Conservation (phyloP, 164 flowering plant species). For the Paratinospora sagittata region DNA sequence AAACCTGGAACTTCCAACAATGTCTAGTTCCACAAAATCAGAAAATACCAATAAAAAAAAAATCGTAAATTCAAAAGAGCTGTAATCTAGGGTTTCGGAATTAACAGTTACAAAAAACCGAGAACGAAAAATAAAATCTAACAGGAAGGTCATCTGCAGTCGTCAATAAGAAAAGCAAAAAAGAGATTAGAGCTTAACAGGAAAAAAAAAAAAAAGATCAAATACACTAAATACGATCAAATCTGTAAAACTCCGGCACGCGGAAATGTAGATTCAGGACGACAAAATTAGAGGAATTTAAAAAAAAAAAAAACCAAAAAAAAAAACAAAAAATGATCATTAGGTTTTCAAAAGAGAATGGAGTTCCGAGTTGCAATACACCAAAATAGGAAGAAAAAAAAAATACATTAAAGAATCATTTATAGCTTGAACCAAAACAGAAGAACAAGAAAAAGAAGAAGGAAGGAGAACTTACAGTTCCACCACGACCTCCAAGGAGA, state of each 20-base stretch:
- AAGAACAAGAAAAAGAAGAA: constrained; percentile 7
- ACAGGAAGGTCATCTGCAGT: not conserved
- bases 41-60: not conserved
- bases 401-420: not conserved
- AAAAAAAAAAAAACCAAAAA: not conserved
- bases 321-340: not conserved
- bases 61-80: not conserved
- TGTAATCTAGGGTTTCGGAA: not conserved
- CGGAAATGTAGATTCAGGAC: not conserved
- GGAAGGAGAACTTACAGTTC: constrained; percentile 57
- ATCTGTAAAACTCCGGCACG: too few relatives aligned
- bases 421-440: not conserved
- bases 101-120: not conserved
- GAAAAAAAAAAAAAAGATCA: too few relatives aligned
- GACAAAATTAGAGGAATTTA: not conserved
- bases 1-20: not conserved
- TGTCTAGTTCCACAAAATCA: not conserved
- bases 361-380: too few relatives aligned
- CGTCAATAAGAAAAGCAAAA: too few relatives aligned
- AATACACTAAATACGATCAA: too few relatives aligned
- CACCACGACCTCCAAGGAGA: constrained; percentile 87
- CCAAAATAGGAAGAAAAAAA: not conserved
- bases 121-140: not conserved
- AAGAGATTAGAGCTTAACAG: too few relatives aligned
- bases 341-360: not conserved